A percentile compares a stretch with the other conserved stretches of the same genome.
phyloP scores from a whole-genome alignment of 2,329 filamentous ascomycete species.

The Paraphaeosphaeria minitans region DNA sequence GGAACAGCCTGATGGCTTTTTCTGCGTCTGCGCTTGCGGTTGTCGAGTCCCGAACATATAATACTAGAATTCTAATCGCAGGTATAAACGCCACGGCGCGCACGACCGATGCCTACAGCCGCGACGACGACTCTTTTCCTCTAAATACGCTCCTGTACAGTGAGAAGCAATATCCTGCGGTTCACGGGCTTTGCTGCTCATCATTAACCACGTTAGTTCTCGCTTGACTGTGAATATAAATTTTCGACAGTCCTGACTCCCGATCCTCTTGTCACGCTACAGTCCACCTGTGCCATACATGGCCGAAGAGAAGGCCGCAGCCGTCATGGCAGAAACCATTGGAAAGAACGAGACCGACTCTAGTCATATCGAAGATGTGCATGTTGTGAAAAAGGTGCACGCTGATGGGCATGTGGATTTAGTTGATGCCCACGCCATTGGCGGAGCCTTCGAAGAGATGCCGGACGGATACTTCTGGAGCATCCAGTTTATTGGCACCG shows the following conservation, averaged over 20 bases:
- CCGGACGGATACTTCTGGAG: slow-evolving; percentile 51
- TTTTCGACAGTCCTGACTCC: background rate
- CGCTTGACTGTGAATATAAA: background rate
- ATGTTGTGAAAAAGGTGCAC: slow-evolving; percentile 38
- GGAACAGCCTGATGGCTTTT: slow-evolving; percentile 2
- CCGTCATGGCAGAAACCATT: slow-evolving; percentile 17
- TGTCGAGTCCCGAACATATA: slow-evolving; percentile 12
- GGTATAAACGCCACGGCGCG: slow-evolving; percentile 1
- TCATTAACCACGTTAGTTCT: background rate
- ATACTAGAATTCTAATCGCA: background rate
- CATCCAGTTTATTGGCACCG: slow-evolving; percentile 50
- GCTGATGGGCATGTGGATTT: slow-evolving; percentile 52
- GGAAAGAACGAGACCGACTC: slow-evolving; percentile 14
- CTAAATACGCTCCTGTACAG: background rate
- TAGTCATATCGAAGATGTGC: slow-evolving; percentile 21
- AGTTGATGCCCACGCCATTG: slow-evolving; percentile 51
- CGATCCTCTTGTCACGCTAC: background rate
- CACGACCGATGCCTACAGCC: background rate
- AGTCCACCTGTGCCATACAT: slow-evolving; percentile 5
- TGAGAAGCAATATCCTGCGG: background rate
- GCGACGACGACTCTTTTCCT: background rate
- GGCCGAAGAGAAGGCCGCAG: slow-evolving; percentile 19
- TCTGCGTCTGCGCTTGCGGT: slow-evolving; percentile 9
- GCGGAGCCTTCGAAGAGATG: slow-evolving; percentile 50
- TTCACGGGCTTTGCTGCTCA: background rate